Evolutionary conservation across 768 basidiomycete species (phyloP), one percentile per base, ranked within the genome.

Genomic region (Pleurotus tuber-regium): DNA sequence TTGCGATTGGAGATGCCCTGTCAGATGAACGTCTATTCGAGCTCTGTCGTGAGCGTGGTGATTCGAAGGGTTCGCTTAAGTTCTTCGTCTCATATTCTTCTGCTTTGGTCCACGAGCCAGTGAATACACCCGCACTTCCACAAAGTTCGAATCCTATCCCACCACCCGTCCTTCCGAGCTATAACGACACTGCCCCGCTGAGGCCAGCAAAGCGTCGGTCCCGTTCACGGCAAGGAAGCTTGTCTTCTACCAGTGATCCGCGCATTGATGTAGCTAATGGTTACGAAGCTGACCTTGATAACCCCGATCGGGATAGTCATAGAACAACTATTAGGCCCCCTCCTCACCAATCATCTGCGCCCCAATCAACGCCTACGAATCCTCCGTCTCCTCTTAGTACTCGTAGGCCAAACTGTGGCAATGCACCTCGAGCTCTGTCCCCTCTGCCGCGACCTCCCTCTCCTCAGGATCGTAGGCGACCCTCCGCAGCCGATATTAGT

Each of bases 31-130:
- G 73, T 54, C 71, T 98, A 4, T 78, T 89, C 60, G 75, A 80
- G 14, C 75, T 94, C 29, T 92, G 92, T 65, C 73, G 75, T 50
- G 75, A 83, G 35, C 70, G 79, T 6, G 91, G 89, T 30, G 93
- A 97, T 66, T 71, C 79, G 23, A 86, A 77, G 61, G 92, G 91
- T 12, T 80, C 82, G 18, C 82, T 96, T 61, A 94, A 94, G 66
- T 86, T 97, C 55, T 76, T 94, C 51, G 84, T 94, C 23, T 84
- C 84, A 35, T 82, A 83, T 61, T 75, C 76, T 50, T 81, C 76
- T 57, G 84, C 77, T 18, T 67, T 71, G 39, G 86, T 83, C 47
- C 85, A 80, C 56, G 87, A 82, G 56, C 65, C 70, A 3, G 62
- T 63, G 4, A 66, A 65, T 12, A 64, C 67, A 54, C 60, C 70